Percentiles rank a stretch among this genome's conserved stretches.
Conservation (phyloP, 2,329 filamentous ascomycete species). For the Alternaria sp. region DNA sequence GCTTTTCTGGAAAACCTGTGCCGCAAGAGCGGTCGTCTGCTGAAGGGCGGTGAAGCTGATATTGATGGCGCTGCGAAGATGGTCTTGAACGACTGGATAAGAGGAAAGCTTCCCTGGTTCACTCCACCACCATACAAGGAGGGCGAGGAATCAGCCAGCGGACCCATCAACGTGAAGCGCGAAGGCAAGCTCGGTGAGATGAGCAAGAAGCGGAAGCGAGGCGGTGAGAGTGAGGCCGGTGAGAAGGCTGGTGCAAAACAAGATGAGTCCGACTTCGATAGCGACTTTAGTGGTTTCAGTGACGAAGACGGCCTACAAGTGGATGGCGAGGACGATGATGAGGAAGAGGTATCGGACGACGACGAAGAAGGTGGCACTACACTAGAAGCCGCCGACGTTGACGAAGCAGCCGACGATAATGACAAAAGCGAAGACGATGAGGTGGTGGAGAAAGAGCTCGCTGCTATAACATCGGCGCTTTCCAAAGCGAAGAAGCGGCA, state of each 20-base stretch:
- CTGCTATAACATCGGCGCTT: slow-evolving; percentile 43
- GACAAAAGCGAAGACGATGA: slow-evolving; percentile 38
- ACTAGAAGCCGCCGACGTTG: slow-evolving; percentile 18
- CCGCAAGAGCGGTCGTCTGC: slow-evolving; percentile 81
- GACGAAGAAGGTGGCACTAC: slow-evolving; percentile 24
- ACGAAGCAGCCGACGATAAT: slow-evolving; percentile 34
- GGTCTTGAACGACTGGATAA: slow-evolving; percentile 93
- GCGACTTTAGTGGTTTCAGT: slow-evolving; percentile 44
- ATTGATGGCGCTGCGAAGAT: slow-evolving; percentile 95
- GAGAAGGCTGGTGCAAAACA: slow-evolving; percentile 18
- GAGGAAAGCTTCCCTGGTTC: slow-evolving; percentile 97
- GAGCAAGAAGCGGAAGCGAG: slow-evolving; percentile 73
- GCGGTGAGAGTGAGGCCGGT: slow-evolving; percentile 41
- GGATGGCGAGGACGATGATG: slow-evolving; percentile 28
- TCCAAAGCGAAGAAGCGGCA: slow-evolving; percentile 43
- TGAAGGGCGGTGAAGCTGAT: slow-evolving; percentile 94
- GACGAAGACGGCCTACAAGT: slow-evolving; percentile 29
- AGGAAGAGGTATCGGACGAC: slow-evolving; percentile 26
- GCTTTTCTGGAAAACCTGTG: slow-evolving; percentile 88
- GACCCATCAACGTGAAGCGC: slow-evolving; percentile 62
- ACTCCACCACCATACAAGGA: slow-evolving; percentile 71
- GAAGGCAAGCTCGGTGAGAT: slow-evolving; percentile 85
- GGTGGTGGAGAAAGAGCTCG: slow-evolving; percentile 41
- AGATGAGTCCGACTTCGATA: slow-evolving; percentile 23
- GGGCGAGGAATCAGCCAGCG: slow-evolving; percentile 35